Conservation (phyloP, 2,329 filamentous ascomycete genomes). For the Aspergillus hiratsukae region DNA sequence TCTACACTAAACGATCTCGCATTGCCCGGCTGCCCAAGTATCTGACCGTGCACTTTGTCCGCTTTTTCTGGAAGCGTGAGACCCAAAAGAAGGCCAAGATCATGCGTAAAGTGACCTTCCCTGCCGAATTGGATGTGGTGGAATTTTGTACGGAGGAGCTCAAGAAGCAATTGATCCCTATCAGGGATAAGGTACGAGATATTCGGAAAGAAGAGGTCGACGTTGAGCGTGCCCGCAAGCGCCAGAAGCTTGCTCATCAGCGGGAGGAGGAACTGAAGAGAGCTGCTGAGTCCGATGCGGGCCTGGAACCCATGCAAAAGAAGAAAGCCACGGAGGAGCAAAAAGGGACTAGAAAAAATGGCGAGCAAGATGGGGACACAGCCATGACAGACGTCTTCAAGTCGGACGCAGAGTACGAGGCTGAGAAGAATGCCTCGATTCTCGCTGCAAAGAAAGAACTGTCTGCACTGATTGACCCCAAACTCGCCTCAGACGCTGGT, state of each 20-base stretch:
- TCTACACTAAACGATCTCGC: constrained; percentile 86
- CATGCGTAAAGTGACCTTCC: constrained; percentile 97
- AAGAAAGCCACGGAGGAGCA: constrained; percentile 49
- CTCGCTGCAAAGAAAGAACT: constrained; percentile 84
- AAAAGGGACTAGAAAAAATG: constrained; percentile 45
- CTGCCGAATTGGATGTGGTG: constrained; percentile 83
- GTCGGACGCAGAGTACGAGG: constrained; percentile 89
- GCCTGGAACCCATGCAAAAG: constrained; percentile 43
- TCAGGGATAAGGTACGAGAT: constrained; percentile 95
- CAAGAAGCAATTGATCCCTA: constrained; percentile 74
- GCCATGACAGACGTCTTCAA: constrained; percentile 76
- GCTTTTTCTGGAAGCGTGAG: constrained; percentile 96
- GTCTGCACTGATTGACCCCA: constrained; percentile 68
- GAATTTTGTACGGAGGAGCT: constrained; percentile 95
- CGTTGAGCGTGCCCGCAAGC: constrained; percentile 83
- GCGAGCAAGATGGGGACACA: constrained; percentile 62
- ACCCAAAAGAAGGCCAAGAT: constrained; percentile 99
- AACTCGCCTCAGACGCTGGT: constrained; percentile 70
- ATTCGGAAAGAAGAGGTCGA: constrained; percentile 94
- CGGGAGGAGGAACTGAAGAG: constrained; percentile 50
- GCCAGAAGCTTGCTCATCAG: constrained; percentile 69
- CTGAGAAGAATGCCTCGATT: constrained; percentile 72
- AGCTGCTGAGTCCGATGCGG: constrained; percentile 28
- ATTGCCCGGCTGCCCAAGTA: constrained; percentile 92
- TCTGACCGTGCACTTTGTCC: constrained; percentile 92